Conservation (phyloP, 257 asterid species). For the Nicotiana tabacum region DNA sequence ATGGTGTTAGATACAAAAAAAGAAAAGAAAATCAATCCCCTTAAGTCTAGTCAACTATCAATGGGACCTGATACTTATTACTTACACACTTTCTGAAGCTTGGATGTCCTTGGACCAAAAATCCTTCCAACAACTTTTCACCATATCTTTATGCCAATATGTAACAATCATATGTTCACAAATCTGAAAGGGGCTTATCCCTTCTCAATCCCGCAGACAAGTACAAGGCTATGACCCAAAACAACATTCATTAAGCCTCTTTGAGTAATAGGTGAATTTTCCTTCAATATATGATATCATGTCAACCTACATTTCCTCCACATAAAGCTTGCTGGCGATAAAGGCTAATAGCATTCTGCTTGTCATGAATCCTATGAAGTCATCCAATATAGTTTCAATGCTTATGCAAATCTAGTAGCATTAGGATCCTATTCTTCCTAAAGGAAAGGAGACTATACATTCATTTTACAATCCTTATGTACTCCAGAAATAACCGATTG, state of each 20-base stretch:
- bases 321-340: not conserved
- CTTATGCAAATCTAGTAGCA: not conserved
- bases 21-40: not conserved
- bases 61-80: not conserved
- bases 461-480: not conserved
- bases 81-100: not conserved
- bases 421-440: not conserved
- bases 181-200: not conserved
- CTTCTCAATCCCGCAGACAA: not conserved
- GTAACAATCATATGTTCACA: not conserved
- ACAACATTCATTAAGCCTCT: not conserved
- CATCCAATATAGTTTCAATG: not conserved
- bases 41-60: not conserved
- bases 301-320: constrained; percentile 2
- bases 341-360: not conserved
- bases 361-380: not conserved
- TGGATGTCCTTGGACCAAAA: not conserved
- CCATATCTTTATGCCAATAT: not conserved
- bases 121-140: not conserved
- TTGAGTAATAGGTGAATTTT: not conserved
- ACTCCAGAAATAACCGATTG: not conserved
- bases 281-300: not conserved
- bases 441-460: not conserved
- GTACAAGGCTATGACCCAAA: not conserved
- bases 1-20: not conserved